Evolutionary conservation across 495 filamentous ascomycete genomes (phyloP).

Genomic region (Penicillium dipodomyicola): DNA sequence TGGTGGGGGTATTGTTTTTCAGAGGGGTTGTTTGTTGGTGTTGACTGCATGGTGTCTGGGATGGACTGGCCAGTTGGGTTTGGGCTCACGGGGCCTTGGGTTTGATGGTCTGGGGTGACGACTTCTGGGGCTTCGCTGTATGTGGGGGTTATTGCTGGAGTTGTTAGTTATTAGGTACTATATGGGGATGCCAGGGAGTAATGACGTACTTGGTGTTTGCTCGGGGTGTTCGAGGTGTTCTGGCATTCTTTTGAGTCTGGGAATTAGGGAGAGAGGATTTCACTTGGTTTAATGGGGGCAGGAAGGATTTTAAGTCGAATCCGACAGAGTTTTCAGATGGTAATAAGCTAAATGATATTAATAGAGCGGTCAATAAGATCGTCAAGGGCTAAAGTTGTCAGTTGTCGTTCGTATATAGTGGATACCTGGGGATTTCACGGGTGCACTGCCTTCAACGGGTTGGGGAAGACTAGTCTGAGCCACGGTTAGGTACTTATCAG

Average conservation of each 20-base stretch:
- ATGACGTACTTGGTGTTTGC: background rate
- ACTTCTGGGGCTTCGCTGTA: constrained; percentile 12
- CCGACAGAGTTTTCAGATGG: background rate
- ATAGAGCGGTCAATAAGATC: background rate
- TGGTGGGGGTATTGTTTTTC: constrained; percentile 7
- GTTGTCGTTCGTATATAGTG: background rate
- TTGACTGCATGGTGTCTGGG: background rate
- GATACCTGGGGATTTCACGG: background rate
- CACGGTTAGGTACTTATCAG: background rate
- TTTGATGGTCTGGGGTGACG: background rate
- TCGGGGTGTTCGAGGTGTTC: background rate
- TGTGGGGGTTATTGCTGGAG: background rate
- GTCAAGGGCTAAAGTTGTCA: background rate
- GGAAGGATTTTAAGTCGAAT: background rate
- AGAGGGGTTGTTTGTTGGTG: background rate
- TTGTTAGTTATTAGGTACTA: background rate
- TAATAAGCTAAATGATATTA: background rate
- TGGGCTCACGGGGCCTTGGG: constrained; percentile 1
- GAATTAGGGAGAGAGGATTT: background rate
- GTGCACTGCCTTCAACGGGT: background rate
- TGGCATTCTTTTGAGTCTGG: background rate
- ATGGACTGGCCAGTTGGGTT: background rate
- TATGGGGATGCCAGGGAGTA: background rate
- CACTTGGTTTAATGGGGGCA: background rate
- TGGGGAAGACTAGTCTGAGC: background rate